Evolutionary conservation across 345 rosid genomes (phyloP).

Genomic region (Atalantia buxifolia): DNA sequence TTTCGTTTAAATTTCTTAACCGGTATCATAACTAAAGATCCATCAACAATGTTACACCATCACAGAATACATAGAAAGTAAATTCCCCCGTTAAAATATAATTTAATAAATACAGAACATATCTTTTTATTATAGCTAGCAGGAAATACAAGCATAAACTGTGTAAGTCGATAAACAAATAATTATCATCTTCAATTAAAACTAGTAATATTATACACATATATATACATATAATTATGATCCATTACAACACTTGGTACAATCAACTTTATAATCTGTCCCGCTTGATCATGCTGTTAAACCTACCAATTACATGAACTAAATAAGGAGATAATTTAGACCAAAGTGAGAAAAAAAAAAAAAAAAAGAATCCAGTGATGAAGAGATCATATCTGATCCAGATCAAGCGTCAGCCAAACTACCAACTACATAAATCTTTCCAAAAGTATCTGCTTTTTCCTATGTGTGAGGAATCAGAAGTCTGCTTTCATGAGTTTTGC

Average conservation of each 20-base stretch:
- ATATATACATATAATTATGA: slow-evolving; percentile 13
- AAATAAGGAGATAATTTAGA: background rate
- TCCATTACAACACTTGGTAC: slow-evolving; percentile 20
- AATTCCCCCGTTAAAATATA: too few relatives aligned
- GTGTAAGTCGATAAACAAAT: slow-evolving; percentile 1
- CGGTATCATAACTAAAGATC: too few relatives aligned
- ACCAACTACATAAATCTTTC: slow-evolving; percentile 22
- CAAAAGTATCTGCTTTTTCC: slow-evolving; percentile 19
- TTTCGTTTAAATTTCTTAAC: too few relatives aligned
- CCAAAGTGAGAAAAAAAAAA: background rate
- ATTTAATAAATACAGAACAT: background rate
- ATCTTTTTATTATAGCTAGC: background rate
- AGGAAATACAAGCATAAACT: background rate
- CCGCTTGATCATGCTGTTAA: slow-evolving; percentile 16
- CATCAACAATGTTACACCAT: too few relatives aligned
- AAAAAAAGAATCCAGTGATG: background rate
- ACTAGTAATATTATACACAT: slow-evolving; percentile 25
- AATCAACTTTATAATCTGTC: slow-evolving; percentile 13
- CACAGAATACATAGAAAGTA: too few relatives aligned
- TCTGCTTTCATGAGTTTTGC: slow-evolving; percentile 80
- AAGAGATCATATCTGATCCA: background rate
- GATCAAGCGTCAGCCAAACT: slow-evolving; percentile 7
- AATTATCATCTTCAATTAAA: slow-evolving; percentile 29
- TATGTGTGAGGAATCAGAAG: slow-evolving; percentile 41
- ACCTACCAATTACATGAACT: slow-evolving; percentile 32